Conservation (phyloP, 306 rosid species). For the Medicago truncatula region DNA sequence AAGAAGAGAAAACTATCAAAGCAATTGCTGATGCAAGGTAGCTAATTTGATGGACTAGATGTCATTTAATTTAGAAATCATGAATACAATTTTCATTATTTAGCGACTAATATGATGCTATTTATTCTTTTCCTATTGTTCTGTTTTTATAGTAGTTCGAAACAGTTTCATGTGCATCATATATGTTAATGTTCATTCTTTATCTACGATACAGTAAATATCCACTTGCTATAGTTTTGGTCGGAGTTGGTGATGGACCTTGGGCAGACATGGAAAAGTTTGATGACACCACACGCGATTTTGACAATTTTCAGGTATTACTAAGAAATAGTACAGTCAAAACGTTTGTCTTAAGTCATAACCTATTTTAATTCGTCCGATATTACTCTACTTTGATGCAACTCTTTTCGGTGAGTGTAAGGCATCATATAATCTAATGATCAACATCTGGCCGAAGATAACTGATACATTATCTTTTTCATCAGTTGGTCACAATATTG, state of each 20-base stretch:
- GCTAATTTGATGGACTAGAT: conserved; percentile 10
- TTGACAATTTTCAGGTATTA: conserved; percentile 87
- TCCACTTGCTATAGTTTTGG: conserved; percentile 81
- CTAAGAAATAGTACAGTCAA: not conserved
- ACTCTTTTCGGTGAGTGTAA: not conserved
- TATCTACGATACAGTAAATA: conserved; percentile 58
- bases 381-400: not conserved
- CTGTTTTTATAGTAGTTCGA: no score
- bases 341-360: not conserved
- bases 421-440: not conserved
- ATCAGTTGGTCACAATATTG: no score
- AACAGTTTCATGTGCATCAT: no score
- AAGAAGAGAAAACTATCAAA: conserved; percentile 80
- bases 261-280: conserved; percentile 96
- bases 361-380: not conserved
- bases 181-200: no score
- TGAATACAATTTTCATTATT: not conserved
- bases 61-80: no score
- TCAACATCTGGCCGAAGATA: no score
- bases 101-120: not conserved
- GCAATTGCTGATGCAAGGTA: conserved; percentile 91
- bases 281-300: conserved; percentile 83
- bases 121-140: no score
- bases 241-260: conserved; percentile 97
- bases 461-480: no score